Base-by-base conservation (phyloP, 495 filamentous ascomycete species). In the Annulohypoxylon moriforme region DNA sequence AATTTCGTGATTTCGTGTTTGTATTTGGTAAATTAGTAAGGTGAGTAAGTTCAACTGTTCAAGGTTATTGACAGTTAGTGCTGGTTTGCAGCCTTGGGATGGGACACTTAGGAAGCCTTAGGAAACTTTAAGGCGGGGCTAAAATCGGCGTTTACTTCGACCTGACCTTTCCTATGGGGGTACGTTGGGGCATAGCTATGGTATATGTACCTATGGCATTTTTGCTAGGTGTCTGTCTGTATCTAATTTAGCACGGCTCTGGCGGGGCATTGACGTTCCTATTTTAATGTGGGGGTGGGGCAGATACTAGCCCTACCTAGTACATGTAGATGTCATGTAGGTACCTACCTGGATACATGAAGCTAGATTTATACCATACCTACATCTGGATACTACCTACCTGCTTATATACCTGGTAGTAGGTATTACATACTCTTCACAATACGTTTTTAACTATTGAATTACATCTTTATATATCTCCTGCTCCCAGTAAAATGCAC, bases 41-140 rank as follows among this genome's bases (percentile, higher is more conserved):
- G 6, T 3, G 4, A 3, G 33, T 27, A 9, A 33, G 40, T 50
- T n/a, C n/a, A n/a, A n/a, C n/a, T n/a, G n/a, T n/a, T n/a, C n/a
- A n/a, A n/a, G n/a, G n/a, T n/a, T n/a, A n/a, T n/a, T n/a, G n/a
- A n/a, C n/a, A n/a, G 46, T 63, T 52, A 5, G 29, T 29, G 24
- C 33, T 38, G 25, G 38, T 47, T 33, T 14, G 55, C 25, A 11
- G 40, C 8, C 40, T 44, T 44, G 16, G 16, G n/a, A 18, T 18
- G n/a, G 16, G 36, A 40, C 14, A 8, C 33, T 8, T n/a, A n/a
- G 13, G 33, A 36, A 36, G 13, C 3, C 27, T 25, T 22, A 16
- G 60, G 46, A 62, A 63, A 33, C 60, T 63, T 10, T 63, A 52
- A 50, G 47, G 61, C 44, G 61, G 61, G 61, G 61, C 33, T 31